A percentile compares a stretch with the other conserved stretches of the same genome.
These are phyloP conservation scores for Hortaea werneckii DNA, from an alignment of 2,329 filamentous ascomycete genomes.

Conservation along the genomic window DNA sequence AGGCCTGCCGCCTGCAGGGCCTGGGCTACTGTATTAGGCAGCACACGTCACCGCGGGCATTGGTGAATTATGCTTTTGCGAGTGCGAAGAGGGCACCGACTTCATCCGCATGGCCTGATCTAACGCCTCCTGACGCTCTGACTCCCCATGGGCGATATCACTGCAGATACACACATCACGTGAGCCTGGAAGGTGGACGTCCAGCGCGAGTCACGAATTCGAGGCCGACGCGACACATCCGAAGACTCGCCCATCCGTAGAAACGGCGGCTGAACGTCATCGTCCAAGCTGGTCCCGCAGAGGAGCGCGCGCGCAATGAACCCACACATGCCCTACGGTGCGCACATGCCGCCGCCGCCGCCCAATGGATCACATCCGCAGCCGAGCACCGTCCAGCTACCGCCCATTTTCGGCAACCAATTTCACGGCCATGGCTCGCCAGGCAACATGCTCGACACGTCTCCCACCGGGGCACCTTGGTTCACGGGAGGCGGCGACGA, in stretches of 20 bases:
- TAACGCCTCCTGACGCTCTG: neutral
- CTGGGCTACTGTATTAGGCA: no score
- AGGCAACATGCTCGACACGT: neutral
- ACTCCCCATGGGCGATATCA: neutral
- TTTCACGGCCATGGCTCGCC: neutral
- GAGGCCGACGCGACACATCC: neutral
- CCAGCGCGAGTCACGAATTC: neutral
- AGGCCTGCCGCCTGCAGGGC: no score
- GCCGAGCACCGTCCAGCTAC: neutral
- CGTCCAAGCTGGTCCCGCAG: neutral
- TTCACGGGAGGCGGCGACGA: neutral
- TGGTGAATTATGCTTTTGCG: neutral
- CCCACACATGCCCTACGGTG: neutral
- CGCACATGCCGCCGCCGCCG: neutral
- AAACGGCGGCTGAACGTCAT: no score
- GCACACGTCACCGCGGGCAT: no score
- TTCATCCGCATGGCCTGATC: neutral
- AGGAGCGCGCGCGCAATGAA: neutral
- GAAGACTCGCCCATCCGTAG: neutral
- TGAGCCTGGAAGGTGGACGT: neutral
- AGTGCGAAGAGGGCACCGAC: neutral
- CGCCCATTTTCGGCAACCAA: neutral
- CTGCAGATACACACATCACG: neutral
- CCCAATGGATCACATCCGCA: neutral
- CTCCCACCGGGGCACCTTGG: slow-evolving; percentile 3